Conservation (phyloP, 768 basidiomycete genomes). For the Gelatoporia subvermispora region DNA sequence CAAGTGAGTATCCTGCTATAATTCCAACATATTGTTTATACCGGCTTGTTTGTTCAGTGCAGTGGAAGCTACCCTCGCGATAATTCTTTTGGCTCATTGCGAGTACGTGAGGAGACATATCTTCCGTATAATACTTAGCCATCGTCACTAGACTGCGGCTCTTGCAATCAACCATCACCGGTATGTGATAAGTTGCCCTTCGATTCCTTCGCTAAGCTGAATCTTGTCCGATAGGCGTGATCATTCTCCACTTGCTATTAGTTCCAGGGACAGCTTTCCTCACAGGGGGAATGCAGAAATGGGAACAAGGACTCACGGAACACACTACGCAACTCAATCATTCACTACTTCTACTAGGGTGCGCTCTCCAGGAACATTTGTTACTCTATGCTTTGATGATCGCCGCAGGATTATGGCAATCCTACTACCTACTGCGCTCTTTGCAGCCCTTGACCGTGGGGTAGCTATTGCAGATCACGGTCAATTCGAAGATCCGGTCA, state of each 20-base stretch:
- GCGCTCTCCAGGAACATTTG: constrained; percentile 9
- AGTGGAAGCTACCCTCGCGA: constrained; percentile 68
- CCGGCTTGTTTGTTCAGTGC: constrained; percentile 32
- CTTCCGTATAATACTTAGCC: background rate
- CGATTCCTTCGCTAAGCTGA: background rate
- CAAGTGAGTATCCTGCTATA: constrained; percentile 39
- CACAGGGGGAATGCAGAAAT: constrained; percentile 60
- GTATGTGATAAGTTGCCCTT: constrained; percentile 21
- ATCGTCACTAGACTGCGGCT: constrained; percentile 43
- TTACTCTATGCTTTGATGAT: background rate
- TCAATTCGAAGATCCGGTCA: constrained; percentile 27
- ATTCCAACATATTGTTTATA: background rate
- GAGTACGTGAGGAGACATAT: constrained; percentile 42
- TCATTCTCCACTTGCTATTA: constrained; percentile 66
- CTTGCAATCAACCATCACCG: constrained; percentile 65
- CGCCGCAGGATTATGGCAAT: constrained; percentile 51
- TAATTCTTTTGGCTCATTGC: constrained; percentile 60
- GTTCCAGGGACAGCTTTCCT: constrained; percentile 68
- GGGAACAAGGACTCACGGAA: constrained; percentile 65
- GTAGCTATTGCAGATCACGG: constrained; percentile 13
- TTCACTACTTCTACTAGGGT: constrained; percentile 65
- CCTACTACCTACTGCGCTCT: constrained; percentile 64
- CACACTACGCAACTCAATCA: constrained; percentile 65
- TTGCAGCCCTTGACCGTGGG: constrained; percentile 48
- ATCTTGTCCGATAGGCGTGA: constrained; percentile 42